These are phyloP conservation scores for Claviceps pusilla DNA, from an alignment of 2,329 filamentous ascomycete genomes.

Conservation along the genomic window DNA sequence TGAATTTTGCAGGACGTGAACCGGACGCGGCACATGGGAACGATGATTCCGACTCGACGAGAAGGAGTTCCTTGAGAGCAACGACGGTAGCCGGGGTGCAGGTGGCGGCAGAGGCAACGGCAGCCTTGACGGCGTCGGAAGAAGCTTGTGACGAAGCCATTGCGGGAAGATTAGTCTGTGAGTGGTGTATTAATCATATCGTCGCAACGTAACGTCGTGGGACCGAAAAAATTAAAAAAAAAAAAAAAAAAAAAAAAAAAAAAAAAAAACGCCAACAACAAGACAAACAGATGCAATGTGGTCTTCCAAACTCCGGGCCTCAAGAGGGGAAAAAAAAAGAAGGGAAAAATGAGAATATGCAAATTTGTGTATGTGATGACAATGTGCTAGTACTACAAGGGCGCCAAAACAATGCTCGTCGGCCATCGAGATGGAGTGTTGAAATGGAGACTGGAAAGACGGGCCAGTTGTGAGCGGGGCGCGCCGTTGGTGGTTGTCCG, in stretches of 20 bases:
- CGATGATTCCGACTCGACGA: slow-evolving; percentile 17
- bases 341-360: slow-evolving; percentile 7
- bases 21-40: slow-evolving; percentile 13
- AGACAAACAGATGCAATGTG: slow-evolving; percentile 4
- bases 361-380: slow-evolving; percentile 9
- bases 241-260: slow-evolving; percentile 2
- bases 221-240: not conserved
- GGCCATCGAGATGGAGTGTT: slow-evolving; percentile 3
- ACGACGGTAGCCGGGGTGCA: slow-evolving; percentile 37
- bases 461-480: slow-evolving; percentile 8
- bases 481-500: slow-evolving; percentile 22
- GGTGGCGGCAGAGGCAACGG: slow-evolving; percentile 35
- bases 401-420: slow-evolving; percentile 8
- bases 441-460: slow-evolving; percentile 2
- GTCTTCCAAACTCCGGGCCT: not conserved
- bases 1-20: slow-evolving; percentile 14
- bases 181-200: slow-evolving; percentile 18
- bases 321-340: not conserved
- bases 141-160: slow-evolving; percentile 31
- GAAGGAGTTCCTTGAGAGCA: slow-evolving; percentile 31
- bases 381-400: slow-evolving; percentile 2
- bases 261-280: slow-evolving; percentile 6
- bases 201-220: slow-evolving; percentile 10
- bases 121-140: slow-evolving; percentile 36
- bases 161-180: slow-evolving; percentile 12